Conservation (phyloP, 108 stramenopile species). For the Asterionellopsis glacialis region DNA sequence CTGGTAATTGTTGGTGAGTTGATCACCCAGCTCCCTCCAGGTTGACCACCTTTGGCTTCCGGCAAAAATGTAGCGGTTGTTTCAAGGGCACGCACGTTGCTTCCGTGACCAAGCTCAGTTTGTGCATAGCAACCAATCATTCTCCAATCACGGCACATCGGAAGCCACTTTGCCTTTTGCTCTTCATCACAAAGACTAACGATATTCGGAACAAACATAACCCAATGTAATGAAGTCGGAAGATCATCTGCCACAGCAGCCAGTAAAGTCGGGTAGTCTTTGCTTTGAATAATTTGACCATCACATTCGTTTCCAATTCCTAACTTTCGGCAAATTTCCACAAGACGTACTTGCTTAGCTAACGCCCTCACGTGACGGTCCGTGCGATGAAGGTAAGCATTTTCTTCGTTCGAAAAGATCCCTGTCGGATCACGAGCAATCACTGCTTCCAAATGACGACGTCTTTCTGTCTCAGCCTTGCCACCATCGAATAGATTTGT, state of each 20-base stretch:
- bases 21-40: conserved; percentile 77
- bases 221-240: conserved; percentile 82
- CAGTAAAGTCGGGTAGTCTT: conserved; percentile 57
- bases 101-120: conserved; percentile 85
- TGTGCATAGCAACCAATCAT: conserved; percentile 93
- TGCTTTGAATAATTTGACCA: conserved; percentile 47
- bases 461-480: conserved; percentile 27
- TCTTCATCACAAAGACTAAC: conserved; percentile 78
- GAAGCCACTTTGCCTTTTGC: conserved; percentile 87
- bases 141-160: conserved; percentile 86
- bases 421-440: conserved; percentile 61
- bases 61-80: conserved; percentile 91
- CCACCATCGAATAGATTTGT: conserved; percentile 79
- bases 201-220: conserved; percentile 92
- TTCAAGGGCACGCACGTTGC: conserved; percentile 90
- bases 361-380: conserved; percentile 72
- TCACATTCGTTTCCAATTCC: conserved; percentile 54
- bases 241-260: conserved; percentile 71
- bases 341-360: conserved; percentile 76
- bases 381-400: conserved; percentile 74
- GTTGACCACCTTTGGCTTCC: conserved; percentile 50
- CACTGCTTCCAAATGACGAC: conserved; percentile 60
- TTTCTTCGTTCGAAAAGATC: conserved; percentile 68
- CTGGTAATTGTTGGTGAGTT: conserved; percentile 87
- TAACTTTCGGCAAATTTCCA: conserved; percentile 76